phyloP scores from a whole-genome alignment of 768 basidiomycete species.

The Russula earlei region DNA sequence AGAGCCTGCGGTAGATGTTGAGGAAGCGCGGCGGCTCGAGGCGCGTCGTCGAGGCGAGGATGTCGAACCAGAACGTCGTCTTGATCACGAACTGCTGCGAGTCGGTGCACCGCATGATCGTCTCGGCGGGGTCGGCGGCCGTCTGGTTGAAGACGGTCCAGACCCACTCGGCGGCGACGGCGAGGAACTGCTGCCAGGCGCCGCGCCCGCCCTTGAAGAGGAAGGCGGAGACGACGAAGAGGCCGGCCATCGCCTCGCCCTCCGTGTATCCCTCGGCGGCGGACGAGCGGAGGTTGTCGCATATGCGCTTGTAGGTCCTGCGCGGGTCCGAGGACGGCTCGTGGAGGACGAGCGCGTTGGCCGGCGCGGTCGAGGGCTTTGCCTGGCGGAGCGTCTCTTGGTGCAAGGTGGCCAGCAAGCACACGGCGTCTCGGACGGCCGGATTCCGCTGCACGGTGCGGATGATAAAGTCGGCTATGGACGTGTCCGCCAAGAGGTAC shows the following conservation, averaged over 20 bases:
- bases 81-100: slow-evolving; percentile 67
- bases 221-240: slow-evolving; percentile 66
- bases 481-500: slow-evolving; percentile 54
- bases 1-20: slow-evolving; percentile 45
- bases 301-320: slow-evolving; percentile 21
- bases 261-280: slow-evolving; percentile 29
- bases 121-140: slow-evolving; percentile 34
- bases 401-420: slow-evolving; percentile 55
- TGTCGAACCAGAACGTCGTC: slow-evolving; percentile 83
- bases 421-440: slow-evolving; percentile 48
- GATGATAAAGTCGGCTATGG: slow-evolving; percentile 39
- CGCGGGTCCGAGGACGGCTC: slow-evolving; percentile 11
- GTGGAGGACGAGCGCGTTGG: neutral
- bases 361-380: neutral
- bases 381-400: slow-evolving; percentile 25
- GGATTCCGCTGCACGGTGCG: slow-evolving; percentile 36
- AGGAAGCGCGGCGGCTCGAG: slow-evolving; percentile 49
- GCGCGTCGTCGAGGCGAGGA: slow-evolving; percentile 70
- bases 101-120: slow-evolving; percentile 37
- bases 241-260: slow-evolving; percentile 70
- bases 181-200: slow-evolving; percentile 57
- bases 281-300: slow-evolving; percentile 17
- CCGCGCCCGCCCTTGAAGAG: slow-evolving; percentile 73
- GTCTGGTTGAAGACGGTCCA: slow-evolving; percentile 33
- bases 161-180: slow-evolving; percentile 50